Evolutionary conservation across 768 basidiomycete genomes (phyloP).

Genomic region (Boletus rubroflammeus): DNA sequence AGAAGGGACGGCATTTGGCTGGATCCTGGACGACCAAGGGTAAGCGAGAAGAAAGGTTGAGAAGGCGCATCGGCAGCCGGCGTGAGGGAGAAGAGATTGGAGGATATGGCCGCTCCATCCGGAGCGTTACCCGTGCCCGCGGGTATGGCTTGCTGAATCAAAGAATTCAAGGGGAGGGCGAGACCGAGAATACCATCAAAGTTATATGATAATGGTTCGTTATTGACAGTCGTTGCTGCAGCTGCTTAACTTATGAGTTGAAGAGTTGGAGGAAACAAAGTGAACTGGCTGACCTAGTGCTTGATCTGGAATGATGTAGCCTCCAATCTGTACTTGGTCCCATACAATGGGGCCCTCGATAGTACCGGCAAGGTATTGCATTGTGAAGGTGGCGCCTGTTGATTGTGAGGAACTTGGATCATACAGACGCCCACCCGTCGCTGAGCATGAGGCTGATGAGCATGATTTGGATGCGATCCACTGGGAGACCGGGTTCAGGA

Average conservation of each 20-base stretch:
- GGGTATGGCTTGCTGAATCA: conserved; percentile 52
- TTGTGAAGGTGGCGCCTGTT: conserved; percentile 44
- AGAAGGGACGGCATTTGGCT: conserved; percentile 52
- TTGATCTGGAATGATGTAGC: conserved; percentile 60
- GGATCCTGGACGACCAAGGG: conserved; percentile 67
- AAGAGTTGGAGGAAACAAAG: not conserved
- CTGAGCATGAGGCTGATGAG: conserved; percentile 47
- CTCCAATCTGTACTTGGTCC: conserved; percentile 62
- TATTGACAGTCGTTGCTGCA: conserved; percentile 50
- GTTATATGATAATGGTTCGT: conserved; percentile 53
- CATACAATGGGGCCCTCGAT: conserved; percentile 65
- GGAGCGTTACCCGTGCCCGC: conserved; percentile 47
- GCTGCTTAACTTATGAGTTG: conserved; percentile 36
- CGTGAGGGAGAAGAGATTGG: conserved; percentile 70
- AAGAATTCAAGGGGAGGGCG: conserved; percentile 68
- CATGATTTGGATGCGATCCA: conserved; percentile 75
- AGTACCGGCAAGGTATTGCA: conserved; percentile 57
- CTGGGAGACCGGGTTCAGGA: conserved; percentile 34
- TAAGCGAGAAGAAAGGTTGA: conserved; percentile 61
- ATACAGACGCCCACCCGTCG: conserved; percentile 48
- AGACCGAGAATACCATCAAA: conserved; percentile 75
- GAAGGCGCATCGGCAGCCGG: conserved; percentile 50
- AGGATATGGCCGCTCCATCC: conserved; percentile 64
- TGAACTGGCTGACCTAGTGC: conserved; percentile 54
- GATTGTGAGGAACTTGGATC: conserved; percentile 46